phyloP scores from a whole-genome alignment of 441 rosid genomes.

The Populus trichocarpa region DNA sequence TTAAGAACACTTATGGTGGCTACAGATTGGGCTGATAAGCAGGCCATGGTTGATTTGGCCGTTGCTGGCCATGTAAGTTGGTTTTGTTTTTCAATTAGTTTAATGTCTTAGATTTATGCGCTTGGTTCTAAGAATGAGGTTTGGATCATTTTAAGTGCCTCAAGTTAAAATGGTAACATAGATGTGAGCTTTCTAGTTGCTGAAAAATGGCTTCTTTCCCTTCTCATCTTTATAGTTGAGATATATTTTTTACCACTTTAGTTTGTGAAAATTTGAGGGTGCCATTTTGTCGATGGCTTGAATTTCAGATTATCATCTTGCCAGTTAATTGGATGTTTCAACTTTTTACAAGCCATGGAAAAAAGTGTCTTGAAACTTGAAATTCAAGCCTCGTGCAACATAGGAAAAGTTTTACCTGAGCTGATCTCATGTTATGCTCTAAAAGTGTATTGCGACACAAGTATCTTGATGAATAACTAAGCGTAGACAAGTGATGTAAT shows the following conservation, averaged over 20 bases:
- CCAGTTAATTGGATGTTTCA: background rate
- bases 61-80: conserved; percentile 91
- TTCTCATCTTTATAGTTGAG: background rate
- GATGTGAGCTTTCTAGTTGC: background rate
- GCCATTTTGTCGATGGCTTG: background rate
- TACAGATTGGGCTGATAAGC: conserved; percentile 75
- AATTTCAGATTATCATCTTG: no score
- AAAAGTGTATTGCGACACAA: background rate
- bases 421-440: background rate
- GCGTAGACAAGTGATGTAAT: background rate
- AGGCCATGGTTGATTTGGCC: conserved; percentile 79
- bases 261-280: background rate
- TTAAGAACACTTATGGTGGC: conserved; percentile 92
- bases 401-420: background rate
- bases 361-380: background rate
- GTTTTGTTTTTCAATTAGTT: background rate
- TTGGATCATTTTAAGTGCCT: background rate
- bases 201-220: background rate
- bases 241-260: no score
- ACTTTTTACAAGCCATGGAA: background rate
- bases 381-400: background rate
- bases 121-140: background rate
- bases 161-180: background rate
- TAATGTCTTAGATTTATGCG: background rate
- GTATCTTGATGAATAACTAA: background rate